phyloP scores from a whole-genome alignment of 2,329 filamentous ascomycete species.

The Fusarium sp. region DNA sequence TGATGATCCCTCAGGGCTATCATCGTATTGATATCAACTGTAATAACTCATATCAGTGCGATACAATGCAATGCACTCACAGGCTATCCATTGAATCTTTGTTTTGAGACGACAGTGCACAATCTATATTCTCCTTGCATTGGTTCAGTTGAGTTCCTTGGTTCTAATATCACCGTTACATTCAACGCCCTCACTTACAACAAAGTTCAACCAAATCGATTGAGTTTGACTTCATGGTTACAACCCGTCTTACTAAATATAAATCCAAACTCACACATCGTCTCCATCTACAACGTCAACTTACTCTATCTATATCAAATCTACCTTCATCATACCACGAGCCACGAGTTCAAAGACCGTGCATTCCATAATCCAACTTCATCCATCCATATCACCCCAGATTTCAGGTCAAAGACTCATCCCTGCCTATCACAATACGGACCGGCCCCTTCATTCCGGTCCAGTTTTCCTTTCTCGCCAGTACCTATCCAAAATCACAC shows the following conservation, averaged over 20 bases:
- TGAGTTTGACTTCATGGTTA: conserved; percentile 23
- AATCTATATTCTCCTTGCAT: background rate
- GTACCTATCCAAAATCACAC: background rate
- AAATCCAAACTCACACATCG: background rate
- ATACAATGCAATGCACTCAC: background rate
- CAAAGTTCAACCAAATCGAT: conserved; percentile 24
- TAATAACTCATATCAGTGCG: background rate
- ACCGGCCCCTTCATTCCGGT: conserved; percentile 26
- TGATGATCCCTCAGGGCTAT: conserved; percentile 4
- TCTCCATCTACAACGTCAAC: background rate
- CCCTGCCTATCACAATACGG: conserved; percentile 14
- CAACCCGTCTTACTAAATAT: conserved; percentile 4
- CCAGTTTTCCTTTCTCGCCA: conserved; percentile 16
- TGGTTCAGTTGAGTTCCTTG: background rate
- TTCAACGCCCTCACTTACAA: background rate
- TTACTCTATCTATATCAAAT: background rate
- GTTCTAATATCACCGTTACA: background rate
- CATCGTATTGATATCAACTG: conserved; percentile 1
- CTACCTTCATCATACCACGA: background rate
- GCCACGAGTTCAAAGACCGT: background rate
- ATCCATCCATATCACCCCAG: conserved; percentile 12
- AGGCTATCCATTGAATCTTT: background rate
- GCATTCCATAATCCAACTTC: background rate
- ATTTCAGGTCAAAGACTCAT: conserved; percentile 15
- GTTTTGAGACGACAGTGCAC: background rate